Conservation (phyloP, 495 filamentous ascomycete species). For the Monascus purpureus region DNA sequence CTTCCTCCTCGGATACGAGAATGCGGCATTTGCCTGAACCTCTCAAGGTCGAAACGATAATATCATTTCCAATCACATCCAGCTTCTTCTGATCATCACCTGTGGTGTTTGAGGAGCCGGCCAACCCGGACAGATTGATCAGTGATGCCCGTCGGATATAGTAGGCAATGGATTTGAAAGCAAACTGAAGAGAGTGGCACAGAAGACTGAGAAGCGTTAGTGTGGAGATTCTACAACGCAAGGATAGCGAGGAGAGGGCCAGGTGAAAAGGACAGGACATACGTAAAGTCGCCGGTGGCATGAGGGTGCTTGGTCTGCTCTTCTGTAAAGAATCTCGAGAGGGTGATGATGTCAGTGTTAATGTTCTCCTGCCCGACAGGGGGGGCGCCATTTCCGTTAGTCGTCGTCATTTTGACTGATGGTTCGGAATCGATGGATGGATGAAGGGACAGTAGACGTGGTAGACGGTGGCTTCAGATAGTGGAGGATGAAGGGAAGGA, state of each 20-base stretch:
- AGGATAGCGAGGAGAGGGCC: neutral
- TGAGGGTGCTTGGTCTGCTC: conserved; percentile 87
- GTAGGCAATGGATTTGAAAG: conserved; percentile 98
- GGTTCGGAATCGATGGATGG: neutral
- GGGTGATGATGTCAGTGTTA: conserved; percentile 90
- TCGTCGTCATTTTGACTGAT: conserved; percentile 15
- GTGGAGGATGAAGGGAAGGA: neutral
- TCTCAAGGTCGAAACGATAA: conserved; percentile 89
- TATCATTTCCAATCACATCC: conserved; percentile 95
- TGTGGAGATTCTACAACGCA: neutral
- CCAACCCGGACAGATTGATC: conserved; percentile 89
- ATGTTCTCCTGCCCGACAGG: conserved; percentile 55
- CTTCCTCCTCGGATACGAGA: conserved; percentile 93
- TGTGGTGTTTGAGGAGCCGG: conserved; percentile 86
- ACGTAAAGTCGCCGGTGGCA: conserved; percentile 98
- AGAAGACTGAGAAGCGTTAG: conserved; percentile 50
- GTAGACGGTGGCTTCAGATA: neutral
- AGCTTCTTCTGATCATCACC: conserved; percentile 99
- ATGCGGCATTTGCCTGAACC: conserved; percentile 80
- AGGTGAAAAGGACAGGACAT: conserved; percentile 14
- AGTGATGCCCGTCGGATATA: conserved; percentile 97
- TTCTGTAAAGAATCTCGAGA: conserved; percentile 91
- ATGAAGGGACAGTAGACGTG: neutral
- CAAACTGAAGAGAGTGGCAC: conserved; percentile 95
- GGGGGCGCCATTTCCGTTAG: conserved; percentile 19